These are phyloP conservation scores for Graphilbum sp. DNA, from an alignment of 2,329 filamentous ascomycete genomes.

Conservation along the genomic window DNA sequence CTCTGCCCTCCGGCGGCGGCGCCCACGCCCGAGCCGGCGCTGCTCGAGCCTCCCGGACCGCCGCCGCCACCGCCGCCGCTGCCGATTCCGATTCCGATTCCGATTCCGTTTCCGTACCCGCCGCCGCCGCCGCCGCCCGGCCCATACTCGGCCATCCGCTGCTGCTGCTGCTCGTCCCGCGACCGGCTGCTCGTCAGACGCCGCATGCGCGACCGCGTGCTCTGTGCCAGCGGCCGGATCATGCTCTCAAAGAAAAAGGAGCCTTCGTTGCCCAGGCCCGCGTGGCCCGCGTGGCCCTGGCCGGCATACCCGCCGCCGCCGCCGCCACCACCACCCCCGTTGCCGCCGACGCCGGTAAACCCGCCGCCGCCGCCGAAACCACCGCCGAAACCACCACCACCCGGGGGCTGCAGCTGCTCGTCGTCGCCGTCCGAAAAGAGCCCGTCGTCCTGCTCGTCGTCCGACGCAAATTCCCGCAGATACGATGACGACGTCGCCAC, in stretches of 20 bases:
- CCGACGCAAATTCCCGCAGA: constrained; percentile 48
- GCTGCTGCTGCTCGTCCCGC: constrained; percentile 15
- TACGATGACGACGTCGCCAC: constrained; percentile 45
- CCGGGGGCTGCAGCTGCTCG: constrained; percentile 20
- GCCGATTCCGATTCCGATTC: too few species aligned
- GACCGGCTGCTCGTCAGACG: constrained; percentile 41
- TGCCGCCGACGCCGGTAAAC: neutral
- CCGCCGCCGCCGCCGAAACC: neutral
- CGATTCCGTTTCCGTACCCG: too few species aligned
- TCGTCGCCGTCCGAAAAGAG: constrained; percentile 67
- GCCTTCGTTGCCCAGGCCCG: constrained; percentile 19
- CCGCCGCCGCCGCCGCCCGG: neutral
- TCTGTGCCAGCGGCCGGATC: constrained; percentile 40
- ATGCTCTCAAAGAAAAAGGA: constrained; percentile 44
- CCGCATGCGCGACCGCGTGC: constrained; percentile 41
- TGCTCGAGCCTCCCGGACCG: too few species aligned
- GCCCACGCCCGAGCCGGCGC: too few species aligned
- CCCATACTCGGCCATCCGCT: neutral
- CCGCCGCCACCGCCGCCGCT: neutral
- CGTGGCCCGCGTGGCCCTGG: neutral
- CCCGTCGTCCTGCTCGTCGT: constrained; percentile 61
- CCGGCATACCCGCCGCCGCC: neutral
- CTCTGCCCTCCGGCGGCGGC: too few species aligned
- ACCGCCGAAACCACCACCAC: neutral
- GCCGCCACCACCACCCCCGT: neutral